A percentile compares a stretch with the other conserved stretches of the same genome.
These are phyloP conservation scores for Gigaspora rosea DNA, from an alignment of 192 early-diverging fungal species.

Conservation along the genomic window DNA sequence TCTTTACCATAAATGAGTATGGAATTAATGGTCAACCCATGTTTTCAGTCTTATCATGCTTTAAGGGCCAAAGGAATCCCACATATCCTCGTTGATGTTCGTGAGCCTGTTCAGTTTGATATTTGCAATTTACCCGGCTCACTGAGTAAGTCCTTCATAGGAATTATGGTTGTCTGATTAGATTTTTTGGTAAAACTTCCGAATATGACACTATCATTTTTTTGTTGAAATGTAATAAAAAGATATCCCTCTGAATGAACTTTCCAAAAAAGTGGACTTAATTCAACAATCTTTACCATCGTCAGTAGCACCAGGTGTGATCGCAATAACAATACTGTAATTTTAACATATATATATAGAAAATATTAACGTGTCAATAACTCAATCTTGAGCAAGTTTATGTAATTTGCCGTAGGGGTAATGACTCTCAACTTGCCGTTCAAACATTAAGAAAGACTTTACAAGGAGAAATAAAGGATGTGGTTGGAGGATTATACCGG, in stretches of 20 bases:
- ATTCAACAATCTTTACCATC: slow-evolving; percentile 36
- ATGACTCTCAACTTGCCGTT: slow-evolving; percentile 89
- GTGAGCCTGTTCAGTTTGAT: slow-evolving; percentile 80
- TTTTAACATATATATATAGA: background rate
- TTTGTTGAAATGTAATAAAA: background rate
- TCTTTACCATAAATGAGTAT: background rate
- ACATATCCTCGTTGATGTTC: slow-evolving; percentile 88
- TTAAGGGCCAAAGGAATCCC: slow-evolving; percentile 40
- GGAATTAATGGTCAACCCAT: slow-evolving; percentile 29
- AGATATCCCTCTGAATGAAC: slow-evolving; percentile 62
- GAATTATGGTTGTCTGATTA: background rate
- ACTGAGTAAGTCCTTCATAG: slow-evolving; percentile 46
- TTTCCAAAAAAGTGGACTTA: slow-evolving; percentile 46
- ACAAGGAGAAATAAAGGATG: slow-evolving; percentile 63
- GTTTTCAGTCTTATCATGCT: slow-evolving; percentile 55
- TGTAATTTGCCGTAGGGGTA: slow-evolving; percentile 85
- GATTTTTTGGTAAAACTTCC: background rate
- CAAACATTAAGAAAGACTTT: slow-evolving; percentile 65
- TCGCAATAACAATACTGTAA: background rate
- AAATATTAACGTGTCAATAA: slow-evolving; percentile 1
- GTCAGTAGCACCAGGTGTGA: background rate
- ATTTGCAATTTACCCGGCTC: slow-evolving; percentile 78
- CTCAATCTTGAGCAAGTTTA: slow-evolving; percentile 54
- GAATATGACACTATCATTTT: background rate
- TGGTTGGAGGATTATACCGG: slow-evolving; percentile 76